Base-by-base conservation (phyloP, 2,329 filamentous ascomycete genomes). In the Pestalotiopsis sp. region DNA sequence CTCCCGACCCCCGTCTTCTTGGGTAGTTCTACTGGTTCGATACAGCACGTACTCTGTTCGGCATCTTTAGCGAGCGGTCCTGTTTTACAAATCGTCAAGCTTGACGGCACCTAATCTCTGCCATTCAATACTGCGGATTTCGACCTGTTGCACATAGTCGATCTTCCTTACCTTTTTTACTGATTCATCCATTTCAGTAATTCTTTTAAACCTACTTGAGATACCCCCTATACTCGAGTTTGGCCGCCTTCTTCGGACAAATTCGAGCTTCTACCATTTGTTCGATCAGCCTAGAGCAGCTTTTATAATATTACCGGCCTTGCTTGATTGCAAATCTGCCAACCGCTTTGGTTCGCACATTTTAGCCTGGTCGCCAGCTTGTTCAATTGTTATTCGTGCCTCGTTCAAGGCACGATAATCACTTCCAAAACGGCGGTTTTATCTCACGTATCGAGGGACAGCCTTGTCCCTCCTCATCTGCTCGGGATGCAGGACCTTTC, bases 401-500 rank as follows among this genome's bases (percentile, higher is more conserved):
- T 77, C 76, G 75, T 77, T 78, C 75, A 67, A 76, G 82, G 86
- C 87, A 86, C 88, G 87, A 86, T 60, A 84, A 84, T 86, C 88
- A 79, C 74, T 83, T 87, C 45, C 91, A 94, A 88, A 88, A 95
- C 92, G 92, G 92, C 92, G 86, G 90, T 93, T 80, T 85, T 94
- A 85, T 92, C 92, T 82, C 90, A 91, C 82, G 86, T 86, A 82
- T 84, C 89, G 84, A 90, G 92, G 93, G 93, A 95, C 92, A 92
- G 87, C 82, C 89, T 93, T 86, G 91, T 93, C 91, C 93, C 92
- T 84, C 91, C 92, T 87, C 92, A 94, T 86, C 87, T 94, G 80
- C 90, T 95, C 85, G 90, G 90, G 83, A 98, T 98, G 95, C 95
- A 97, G 89, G 92, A 93, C 83, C 90, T 93, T 82, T 91, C 93